Conservation (phyloP, 2,329 filamentous ascomycete genomes). For the Fusarium multiceps region DNA sequence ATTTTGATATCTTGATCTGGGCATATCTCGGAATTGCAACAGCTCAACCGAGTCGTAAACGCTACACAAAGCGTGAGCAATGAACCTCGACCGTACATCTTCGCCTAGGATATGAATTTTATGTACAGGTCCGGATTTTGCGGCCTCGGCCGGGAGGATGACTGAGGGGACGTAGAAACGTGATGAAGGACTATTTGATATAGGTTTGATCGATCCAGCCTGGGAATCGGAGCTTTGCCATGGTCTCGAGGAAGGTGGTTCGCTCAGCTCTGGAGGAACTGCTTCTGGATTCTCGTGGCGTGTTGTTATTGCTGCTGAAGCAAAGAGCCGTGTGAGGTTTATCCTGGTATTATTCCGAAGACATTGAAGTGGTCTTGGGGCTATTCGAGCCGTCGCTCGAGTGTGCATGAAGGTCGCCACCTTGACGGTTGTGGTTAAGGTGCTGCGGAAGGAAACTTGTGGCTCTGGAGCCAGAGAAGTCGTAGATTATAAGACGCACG, state of each 20-base stretch:
- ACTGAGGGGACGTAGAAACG: conserved; percentile 53
- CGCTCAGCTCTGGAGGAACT: conserved; percentile 37
- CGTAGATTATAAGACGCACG: conserved; percentile 17
- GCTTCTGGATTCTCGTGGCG: conserved; percentile 40
- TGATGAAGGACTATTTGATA: conserved; percentile 30
- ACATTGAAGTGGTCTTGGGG: conserved; percentile 53
- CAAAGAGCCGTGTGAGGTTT: conserved; percentile 52
- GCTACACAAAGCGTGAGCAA: conserved; percentile 55
- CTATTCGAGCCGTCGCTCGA: conserved; percentile 59
- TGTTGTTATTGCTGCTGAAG: conserved; percentile 45
- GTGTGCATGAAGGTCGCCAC: conserved; percentile 54
- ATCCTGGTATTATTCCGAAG: conserved; percentile 52
- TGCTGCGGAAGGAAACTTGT: conserved; percentile 6
- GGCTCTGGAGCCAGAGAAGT: conserved; percentile 21
- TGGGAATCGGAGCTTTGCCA: conserved; percentile 30
- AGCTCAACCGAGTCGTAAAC: conserved; percentile 56
- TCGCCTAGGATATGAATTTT: conserved; percentile 57
- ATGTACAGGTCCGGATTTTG: conserved; percentile 50
- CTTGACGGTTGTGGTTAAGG: conserved; percentile 41
- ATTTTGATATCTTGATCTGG: conserved; percentile 48
- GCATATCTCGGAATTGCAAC: conserved; percentile 45
- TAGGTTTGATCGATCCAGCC: conserved; percentile 24
- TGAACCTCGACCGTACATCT: conserved; percentile 55
- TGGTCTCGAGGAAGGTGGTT: conserved; percentile 30
- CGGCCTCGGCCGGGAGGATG: conserved; percentile 49